These are phyloP conservation scores for Metarhizium humberi DNA, from an alignment of 2,329 filamentous ascomycete species.

Conservation along the genomic window DNA sequence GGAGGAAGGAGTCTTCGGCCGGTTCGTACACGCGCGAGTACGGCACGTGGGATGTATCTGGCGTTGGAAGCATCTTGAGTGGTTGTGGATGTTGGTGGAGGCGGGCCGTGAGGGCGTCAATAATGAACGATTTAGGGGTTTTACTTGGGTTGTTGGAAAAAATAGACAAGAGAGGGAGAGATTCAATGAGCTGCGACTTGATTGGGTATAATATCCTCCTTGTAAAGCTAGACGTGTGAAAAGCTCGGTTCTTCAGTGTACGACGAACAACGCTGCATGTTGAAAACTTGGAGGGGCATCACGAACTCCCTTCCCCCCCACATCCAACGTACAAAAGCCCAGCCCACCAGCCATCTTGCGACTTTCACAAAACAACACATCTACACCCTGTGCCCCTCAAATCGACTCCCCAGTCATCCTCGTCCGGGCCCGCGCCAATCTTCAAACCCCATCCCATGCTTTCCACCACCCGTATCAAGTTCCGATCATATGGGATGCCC, in stretches of 20 bases:
- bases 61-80: constrained; percentile 73
- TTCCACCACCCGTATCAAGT: constrained; percentile 36
- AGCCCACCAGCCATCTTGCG: too few species aligned
- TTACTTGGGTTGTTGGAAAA: neutral
- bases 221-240: too few species aligned
- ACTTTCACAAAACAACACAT: constrained; percentile 12
- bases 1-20: constrained; percentile 88
- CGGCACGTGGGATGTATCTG: constrained; percentile 82
- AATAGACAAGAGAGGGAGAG: too few species aligned
- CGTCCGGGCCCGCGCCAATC: constrained; percentile 36
- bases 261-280: neutral
- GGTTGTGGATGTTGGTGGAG: neutral
- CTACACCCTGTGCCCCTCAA: constrained; percentile 15
- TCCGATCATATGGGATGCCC: constrained; percentile 35
- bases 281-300: too few species aligned
- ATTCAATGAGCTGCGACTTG: too few species aligned
- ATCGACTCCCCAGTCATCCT: constrained; percentile 27
- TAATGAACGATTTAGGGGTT: too few species aligned
- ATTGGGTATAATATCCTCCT: too few species aligned
- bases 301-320: too few species aligned
- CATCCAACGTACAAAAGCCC: too few species aligned
- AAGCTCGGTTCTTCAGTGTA: too few species aligned
- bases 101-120: too few species aligned
- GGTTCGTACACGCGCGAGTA: constrained; percentile 90
- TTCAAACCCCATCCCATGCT: constrained; percentile 33